Conservation (phyloP, 2,329 filamentous ascomycete genomes). For the Nemania sp. region DNA sequence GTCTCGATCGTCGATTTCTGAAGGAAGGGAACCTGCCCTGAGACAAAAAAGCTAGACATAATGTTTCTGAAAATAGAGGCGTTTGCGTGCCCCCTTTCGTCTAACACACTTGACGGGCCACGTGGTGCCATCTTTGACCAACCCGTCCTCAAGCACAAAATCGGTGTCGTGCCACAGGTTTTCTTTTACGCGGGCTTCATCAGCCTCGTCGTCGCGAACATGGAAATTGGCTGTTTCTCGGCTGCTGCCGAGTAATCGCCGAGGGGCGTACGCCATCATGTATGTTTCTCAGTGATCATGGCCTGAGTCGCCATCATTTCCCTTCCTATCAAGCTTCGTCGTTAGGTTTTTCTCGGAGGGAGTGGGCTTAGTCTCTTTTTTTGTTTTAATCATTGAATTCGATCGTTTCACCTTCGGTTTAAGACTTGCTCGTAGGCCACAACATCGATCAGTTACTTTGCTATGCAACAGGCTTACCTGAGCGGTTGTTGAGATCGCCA, state of each 20-base stretch:
- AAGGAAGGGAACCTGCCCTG: background rate
- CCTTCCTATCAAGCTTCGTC: background rate
- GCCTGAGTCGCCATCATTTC: background rate
- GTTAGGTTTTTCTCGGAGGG: background rate
- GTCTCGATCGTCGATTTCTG: background rate
- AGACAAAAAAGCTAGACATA: slow-evolving; percentile 4
- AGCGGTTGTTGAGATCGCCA: no score
- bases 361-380: no score
- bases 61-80: slow-evolving; percentile 16
- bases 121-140: slow-evolving; percentile 22
- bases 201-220: slow-evolving; percentile 2
- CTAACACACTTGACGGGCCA: slow-evolving; percentile 7
- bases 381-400: no score
- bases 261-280: slow-evolving; percentile 1
- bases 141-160: slow-evolving; percentile 4
- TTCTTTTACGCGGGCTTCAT: background rate
- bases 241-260: slow-evolving; percentile 17
- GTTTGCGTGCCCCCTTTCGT: background rate
- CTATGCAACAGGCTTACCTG: no score
- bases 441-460: no score
- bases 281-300: slow-evolving; percentile 4
- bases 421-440: no score
- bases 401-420: no score
- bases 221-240: slow-evolving; percentile 2
- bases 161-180: slow-evolving; percentile 7